Evolutionary conservation across 495 filamentous ascomycete species (phyloP), one percentile per base, ranked within the genome.

Genomic region (Annulohypoxylon maeteangense): DNA sequence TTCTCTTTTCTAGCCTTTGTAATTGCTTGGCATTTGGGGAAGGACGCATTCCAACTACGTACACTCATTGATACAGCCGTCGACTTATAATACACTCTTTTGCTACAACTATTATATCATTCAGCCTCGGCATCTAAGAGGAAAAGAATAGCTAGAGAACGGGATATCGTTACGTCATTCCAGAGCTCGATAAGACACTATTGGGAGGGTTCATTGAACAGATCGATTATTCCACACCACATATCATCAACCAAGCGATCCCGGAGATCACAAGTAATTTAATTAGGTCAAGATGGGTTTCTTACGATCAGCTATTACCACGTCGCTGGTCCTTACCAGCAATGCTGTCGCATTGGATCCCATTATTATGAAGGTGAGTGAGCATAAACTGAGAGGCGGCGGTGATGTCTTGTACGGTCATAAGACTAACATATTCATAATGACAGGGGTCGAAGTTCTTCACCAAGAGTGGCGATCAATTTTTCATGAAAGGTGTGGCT

Each of bases 401-500:
- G 10, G 7, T 10, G 4, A 14, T 51, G 11, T 7, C 12, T 22
- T 14, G 2, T 31, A 16, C 10, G 27, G 10, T 29, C 11, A 20
- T 32, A 3, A 40, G 20, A 5, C 60, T 64, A 54, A 64, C 29
- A 14, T n/a, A 25, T 8, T 18, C 47, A 10, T 14, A 16, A 67
- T 59, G 20, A 67, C 57, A 85, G 83, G 83, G 83, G 31, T 71
- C 76, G 74, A 86, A 86, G 72, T 98, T 97, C 78, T 89, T 86
- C 79, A 87, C 86, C 75, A 79, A 83, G 65, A 89, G 85, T 74
- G 88, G 88, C 55, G 88, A 86, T 14, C 90, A 99, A 83, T 99
- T 99, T 76, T 90, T 81, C 77, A 93, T 98, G 68, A 91, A 89
- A 63, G 95, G 95, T 71, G 86, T 99, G 62, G 95, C 95, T 42